phyloP scores from a whole-genome alignment of 345 rosid species.

The Populus nigra region DNA sequence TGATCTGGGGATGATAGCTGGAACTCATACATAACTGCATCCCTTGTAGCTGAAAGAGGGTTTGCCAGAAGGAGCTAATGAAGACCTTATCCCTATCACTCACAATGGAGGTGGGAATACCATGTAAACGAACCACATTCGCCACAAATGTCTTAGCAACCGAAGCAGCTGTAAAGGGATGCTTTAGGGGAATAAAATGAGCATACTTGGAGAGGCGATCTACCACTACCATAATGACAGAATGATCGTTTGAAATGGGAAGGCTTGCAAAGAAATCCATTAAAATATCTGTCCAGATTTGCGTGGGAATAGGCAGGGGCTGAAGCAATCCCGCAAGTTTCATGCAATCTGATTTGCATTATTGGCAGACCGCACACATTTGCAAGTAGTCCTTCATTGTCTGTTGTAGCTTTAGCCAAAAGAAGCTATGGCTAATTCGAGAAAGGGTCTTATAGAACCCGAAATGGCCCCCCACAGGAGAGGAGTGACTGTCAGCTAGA shows the following conservation, averaged over 20 bases:
- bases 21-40: accelerated
- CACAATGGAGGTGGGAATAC: not conserved
- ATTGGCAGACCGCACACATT: not conserved
- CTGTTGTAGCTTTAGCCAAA: not conserved
- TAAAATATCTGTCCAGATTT: not conserved
- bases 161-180: accelerated
- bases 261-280: not conserved
- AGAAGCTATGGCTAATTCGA: not conserved
- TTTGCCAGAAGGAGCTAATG: not conserved
- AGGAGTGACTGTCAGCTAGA: too few species aligned
- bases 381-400: not conserved
- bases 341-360: not conserved
- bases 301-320: not conserved
- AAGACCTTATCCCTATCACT: not conserved
- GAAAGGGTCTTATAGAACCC: too few species aligned
- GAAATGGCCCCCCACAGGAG: too few species aligned
- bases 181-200: not conserved
- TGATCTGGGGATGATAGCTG: not conserved
- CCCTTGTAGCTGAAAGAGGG: not conserved
- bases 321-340: not conserved
- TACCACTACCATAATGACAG: not conserved
- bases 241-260: accelerated
- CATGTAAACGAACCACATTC: not conserved
- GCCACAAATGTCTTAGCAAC: not conserved
- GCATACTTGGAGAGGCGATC: not conserved